These are phyloP conservation scores for Cercospora canescens DNA, from an alignment of 2,329 filamentous ascomycete species.

Conservation along the genomic window DNA sequence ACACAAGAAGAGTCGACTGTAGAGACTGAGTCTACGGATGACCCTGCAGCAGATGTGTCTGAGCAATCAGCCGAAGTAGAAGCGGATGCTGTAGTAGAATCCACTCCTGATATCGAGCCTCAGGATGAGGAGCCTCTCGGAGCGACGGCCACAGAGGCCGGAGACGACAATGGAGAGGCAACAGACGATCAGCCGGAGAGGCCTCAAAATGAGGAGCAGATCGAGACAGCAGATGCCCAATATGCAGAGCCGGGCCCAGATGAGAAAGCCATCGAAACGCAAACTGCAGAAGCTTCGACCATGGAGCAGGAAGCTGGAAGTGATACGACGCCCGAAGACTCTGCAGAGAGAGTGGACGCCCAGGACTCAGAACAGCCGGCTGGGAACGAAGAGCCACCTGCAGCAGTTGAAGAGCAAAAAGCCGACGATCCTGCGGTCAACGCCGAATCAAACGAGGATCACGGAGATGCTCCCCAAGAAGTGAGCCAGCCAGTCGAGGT, in stretches of 20 bases:
- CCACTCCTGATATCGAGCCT: conserved; percentile 9
- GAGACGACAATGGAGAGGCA: not conserved
- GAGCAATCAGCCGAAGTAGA: not conserved
- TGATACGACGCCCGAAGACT: not conserved
- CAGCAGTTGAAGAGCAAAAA: not conserved
- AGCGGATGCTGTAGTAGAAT: conserved; percentile 1
- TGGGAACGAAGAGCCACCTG: not conserved
- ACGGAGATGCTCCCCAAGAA: not conserved
- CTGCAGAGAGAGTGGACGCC: not conserved
- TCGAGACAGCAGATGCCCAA: not conserved
- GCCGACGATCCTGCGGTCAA: not conserved
- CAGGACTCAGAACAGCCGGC: not conserved
- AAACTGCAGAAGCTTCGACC: not conserved
- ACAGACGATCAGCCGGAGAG: not conserved
- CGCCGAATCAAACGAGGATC: not conserved
- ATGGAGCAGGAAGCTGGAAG: not conserved
- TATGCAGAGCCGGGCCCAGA: not conserved
- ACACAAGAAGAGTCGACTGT: not conserved
- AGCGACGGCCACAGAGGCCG: not conserved
- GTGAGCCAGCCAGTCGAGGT: not conserved
- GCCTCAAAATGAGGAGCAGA: not conserved
- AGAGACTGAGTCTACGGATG: not conserved
- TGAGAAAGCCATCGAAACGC: not conserved
- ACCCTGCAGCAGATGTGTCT: not conserved
- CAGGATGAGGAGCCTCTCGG: not conserved